Evolutionary conservation across 768 basidiomycete genomes (phyloP).

Genomic region (Pleurotus tuber-regium): DNA sequence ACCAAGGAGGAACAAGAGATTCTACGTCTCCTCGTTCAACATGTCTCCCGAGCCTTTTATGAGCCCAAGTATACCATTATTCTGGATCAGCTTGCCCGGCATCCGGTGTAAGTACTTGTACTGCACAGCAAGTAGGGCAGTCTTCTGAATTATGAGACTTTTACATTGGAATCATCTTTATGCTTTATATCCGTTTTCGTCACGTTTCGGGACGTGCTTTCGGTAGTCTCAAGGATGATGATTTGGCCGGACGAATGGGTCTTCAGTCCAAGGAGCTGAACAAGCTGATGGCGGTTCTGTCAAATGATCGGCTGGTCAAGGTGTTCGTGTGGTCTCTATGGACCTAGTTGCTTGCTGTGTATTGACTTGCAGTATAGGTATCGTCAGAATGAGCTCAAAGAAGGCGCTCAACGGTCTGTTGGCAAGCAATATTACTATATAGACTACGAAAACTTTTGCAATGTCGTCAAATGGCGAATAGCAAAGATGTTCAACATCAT

Average conservation of each 20-base stretch:
- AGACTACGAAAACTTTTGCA: constrained; percentile 92
- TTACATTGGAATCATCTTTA: constrained; percentile 12
- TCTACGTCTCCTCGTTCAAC: constrained; percentile 85
- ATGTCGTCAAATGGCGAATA: constrained; percentile 97
- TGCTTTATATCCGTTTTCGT: constrained; percentile 13
- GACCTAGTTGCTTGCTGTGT: too few relatives aligned
- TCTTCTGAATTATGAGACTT: constrained; percentile 12
- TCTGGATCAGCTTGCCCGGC: constrained; percentile 89
- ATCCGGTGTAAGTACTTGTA: constrained; percentile 93
- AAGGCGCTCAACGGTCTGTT: constrained; percentile 83
- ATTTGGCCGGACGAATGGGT: constrained; percentile 87
- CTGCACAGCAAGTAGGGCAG: constrained; percentile 13
- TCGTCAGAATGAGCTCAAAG: constrained; percentile 89
- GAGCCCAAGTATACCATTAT: constrained; percentile 90
- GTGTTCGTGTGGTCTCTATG: constrained; percentile 50
- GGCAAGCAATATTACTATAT: constrained; percentile 95
- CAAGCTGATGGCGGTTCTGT: constrained; percentile 81
- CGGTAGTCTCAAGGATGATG: constrained; percentile 89
- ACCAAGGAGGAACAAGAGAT: constrained; percentile 81
- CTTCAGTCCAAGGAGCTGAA: constrained; percentile 87
- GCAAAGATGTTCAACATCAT: constrained; percentile 90
- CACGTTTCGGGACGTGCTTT: constrained; percentile 24
- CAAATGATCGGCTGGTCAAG: constrained; percentile 75
- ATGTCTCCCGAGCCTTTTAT: constrained; percentile 92
- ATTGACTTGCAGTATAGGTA: constrained; percentile 45